Evolutionary conservation across 2,329 filamentous ascomycete genomes (phyloP).

Genomic region (Septoria linicola): DNA sequence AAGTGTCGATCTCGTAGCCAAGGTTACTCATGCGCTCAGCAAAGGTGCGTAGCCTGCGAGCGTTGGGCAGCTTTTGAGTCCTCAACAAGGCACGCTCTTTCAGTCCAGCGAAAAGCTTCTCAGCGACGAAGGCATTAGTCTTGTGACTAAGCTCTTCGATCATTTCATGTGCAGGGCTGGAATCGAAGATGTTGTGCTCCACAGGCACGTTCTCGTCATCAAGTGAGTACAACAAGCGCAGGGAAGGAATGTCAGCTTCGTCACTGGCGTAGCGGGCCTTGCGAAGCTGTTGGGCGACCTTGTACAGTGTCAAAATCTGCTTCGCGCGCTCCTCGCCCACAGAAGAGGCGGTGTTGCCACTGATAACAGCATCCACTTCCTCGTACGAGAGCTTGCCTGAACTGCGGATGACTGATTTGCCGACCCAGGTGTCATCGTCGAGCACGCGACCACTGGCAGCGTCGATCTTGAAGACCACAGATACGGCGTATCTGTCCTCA

Average conservation of each 20-base stretch:
- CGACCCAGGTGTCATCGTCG: conserved; percentile 89
- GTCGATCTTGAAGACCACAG: conserved; percentile 89
- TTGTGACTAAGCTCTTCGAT: conserved; percentile 95
- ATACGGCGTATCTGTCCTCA: conserved; percentile 88
- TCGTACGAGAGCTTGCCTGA: conserved; percentile 78
- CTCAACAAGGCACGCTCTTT: conserved; percentile 92
- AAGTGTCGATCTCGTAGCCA: conserved; percentile 83
- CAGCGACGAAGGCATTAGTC: conserved; percentile 84
- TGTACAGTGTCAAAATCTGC: conserved; percentile 76
- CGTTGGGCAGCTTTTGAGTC: conserved; percentile 79
- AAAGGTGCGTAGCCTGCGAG: conserved; percentile 84
- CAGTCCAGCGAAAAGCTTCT: conserved; percentile 73
- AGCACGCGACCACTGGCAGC: conserved; percentile 72
- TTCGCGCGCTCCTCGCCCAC: conserved; percentile 67
- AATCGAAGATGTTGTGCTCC: conserved; percentile 93
- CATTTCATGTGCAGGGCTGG: conserved; percentile 82
- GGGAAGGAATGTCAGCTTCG: conserved; percentile 75
- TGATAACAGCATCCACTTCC: conserved; percentile 80
- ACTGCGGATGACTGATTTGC: conserved; percentile 91
- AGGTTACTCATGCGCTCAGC: conserved; percentile 89
- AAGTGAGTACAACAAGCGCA: conserved; percentile 87
- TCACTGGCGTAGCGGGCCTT: conserved; percentile 76
- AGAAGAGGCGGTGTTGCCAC: conserved; percentile 55
- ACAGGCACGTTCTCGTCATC: conserved; percentile 98
- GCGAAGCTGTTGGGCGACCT: conserved; percentile 84